Evolutionary conservation across 805 yeast genomes (phyloP), one percentile per base, ranked within the genome.

Genomic region (Pichia eremophila): DNA sequence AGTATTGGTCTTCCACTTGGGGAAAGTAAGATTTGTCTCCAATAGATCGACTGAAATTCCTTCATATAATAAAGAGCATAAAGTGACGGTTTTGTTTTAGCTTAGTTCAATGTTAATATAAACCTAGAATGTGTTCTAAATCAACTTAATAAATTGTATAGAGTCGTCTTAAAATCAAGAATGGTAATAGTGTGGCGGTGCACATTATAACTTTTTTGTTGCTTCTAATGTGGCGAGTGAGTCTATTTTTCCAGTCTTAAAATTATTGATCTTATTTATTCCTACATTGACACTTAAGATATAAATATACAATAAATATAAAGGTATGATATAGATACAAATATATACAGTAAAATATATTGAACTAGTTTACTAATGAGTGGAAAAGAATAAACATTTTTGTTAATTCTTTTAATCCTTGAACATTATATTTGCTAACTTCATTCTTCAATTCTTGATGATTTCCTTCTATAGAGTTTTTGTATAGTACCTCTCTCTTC

Each of bases 1-100:
- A 59, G 43, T 5, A 54, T 36, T 0, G 70, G 70, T 40, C 70
- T 46, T 8, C 68, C 69, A 45, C 68, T 60, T 1, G 60, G 46
- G 0, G 67, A 56, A 5, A 65, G 49, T 10, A 25, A 35, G 2
- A 53, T 53, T 17, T 35, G 39, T 18, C 54, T 51, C 65, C 67
- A 64, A 45, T 50, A 51, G 2, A n/a, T 34, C 8, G 53, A 34
- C 6, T 34, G 36, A 14, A 34, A 34, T 7, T 15, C 12, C 12
- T 15, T 15, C 36, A 34, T 34, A 14, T 34, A 14, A 8, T 14
- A 34, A 34, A 14, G 8, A 15, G 10, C 8, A 12, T 10, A 15
- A 2, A 14, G 7, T 10, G 1, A 15, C 4, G 36, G 36, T 14
- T 12, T 34, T 29, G 31, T 10, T 11, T 6, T 4, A 29, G 25